These are phyloP conservation scores for Coemansia linderi DNA, from an alignment of 371 early-diverging fungal species.

Conservation along the genomic window DNA sequence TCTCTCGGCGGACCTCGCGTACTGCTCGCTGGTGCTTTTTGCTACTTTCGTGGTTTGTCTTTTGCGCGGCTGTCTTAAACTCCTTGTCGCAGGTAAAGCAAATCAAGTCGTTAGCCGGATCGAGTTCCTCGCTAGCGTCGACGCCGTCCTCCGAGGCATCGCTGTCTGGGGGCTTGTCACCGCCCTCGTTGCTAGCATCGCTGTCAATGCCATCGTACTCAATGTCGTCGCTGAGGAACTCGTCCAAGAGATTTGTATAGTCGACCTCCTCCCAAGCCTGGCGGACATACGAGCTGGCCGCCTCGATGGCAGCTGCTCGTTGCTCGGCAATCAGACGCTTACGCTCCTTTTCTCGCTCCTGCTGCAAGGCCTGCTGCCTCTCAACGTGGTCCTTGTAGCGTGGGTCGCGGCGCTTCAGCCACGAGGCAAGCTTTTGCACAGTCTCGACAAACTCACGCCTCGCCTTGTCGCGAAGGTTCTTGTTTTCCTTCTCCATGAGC, in stretches of 20 bases:
- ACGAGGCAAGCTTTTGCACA: constrained; percentile 61
- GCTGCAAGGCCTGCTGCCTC: constrained; percentile 34
- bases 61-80: constrained; percentile 52
- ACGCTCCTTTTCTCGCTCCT: constrained; percentile 36
- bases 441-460: constrained; percentile 83
- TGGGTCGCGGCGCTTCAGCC: constrained; percentile 66
- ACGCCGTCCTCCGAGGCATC: background rate
- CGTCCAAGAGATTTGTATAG: constrained; percentile 39
- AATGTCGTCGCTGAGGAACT: constrained; percentile 29
- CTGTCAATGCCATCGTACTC: constrained; percentile 18
- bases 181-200: constrained; percentile 17
- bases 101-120: constrained; percentile 32
- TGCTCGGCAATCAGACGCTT: constrained; percentile 44
- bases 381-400: constrained; percentile 53
- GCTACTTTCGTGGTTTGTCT: constrained; percentile 52
- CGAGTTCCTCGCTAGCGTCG: constrained; percentile 10
- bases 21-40: constrained; percentile 55
- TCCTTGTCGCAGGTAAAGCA: constrained; percentile 48
- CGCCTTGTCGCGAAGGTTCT: constrained; percentile 80
- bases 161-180: background rate
- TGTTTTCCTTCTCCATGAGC: constrained; percentile 91
- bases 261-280: constrained; percentile 60
- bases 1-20: constrained; percentile 39
- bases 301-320: constrained; percentile 32
- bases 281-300: constrained; percentile 49